Evolutionary conservation across 306 rosid species (phyloP), one percentile per base, ranked within the genome.

Genomic region (Cucurbita maxima): DNA sequence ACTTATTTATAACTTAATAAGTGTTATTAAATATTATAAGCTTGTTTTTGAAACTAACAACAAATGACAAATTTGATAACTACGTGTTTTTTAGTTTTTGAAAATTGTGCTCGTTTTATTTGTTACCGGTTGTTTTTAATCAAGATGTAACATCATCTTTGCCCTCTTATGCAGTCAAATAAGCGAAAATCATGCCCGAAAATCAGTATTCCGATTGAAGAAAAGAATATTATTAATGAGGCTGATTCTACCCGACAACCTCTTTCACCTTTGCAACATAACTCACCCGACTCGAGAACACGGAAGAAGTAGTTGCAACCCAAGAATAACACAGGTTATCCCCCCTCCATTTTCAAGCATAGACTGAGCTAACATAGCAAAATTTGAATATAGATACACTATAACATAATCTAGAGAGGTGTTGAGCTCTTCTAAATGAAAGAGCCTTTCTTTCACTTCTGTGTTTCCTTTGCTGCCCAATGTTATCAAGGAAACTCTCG

Each of bases 161-260:
- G 66, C 18, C 18, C 59, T 60, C 58, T 34, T 73, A 61, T 73
- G 87, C 90, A 95, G 97, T 89, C 96, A 72, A 91, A 87, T 83
- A 94, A 94, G 88, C 83, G 90, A 81, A 89, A 87, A 81, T 80
- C 87, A 6, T 86, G 94, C 84, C 79, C 82, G 19, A 84, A 73
- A 81, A 75, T 75, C 72, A 78, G 82, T 72, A 84, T 87, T 83
- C 84, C 89, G 6, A 37, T 83, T 61, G 87, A 82, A 83, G 87
- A 81, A 84, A 87, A 84, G 90, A 76, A 83, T 54, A 89, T 84
- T 77, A 85, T 91, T 60, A 78, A 58, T 36, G 91, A 88, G 37
- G 61, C 57, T 16, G 97, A 88, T 68, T 66, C 77, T 8, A 77
- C 75, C 40, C 88, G 97, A 78, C 83, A 70, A 62, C 97, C 97